These are phyloP conservation scores for Trichocladium uniseriatum DNA, from an alignment of 495 filamentous ascomycete species.

Conservation along the genomic window DNA sequence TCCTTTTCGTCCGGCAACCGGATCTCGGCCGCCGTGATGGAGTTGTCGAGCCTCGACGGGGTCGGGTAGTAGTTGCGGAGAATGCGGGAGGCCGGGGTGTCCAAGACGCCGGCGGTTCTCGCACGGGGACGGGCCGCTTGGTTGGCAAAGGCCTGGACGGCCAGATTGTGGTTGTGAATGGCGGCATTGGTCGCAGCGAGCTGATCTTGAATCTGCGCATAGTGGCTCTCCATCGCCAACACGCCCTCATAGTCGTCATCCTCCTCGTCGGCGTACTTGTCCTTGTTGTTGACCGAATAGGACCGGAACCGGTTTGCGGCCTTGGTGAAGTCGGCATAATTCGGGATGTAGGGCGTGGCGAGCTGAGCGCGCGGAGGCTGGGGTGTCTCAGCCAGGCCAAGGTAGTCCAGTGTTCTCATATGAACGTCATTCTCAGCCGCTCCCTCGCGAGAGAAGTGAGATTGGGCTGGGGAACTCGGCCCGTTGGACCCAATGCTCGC, in stretches of 20 bases:
- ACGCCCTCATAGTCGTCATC: conserved; percentile 74
- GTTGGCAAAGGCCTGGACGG: conserved; percentile 81
- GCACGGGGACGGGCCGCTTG: conserved; percentile 83
- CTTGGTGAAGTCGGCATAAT: conserved; percentile 63
- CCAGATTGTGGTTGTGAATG: conserved; percentile 86
- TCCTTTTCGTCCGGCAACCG: conserved; percentile 61
- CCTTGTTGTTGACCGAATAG: conserved; percentile 97
- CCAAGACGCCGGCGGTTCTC: conserved; percentile 74
- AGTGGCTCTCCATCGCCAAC: conserved; percentile 57
- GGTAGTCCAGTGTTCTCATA: conserved; percentile 89
- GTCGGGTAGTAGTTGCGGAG: conserved; percentile 70
- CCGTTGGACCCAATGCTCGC: conserved; percentile 63
- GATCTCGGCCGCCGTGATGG: conserved; percentile 72
- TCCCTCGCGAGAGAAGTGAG: conserved; percentile 84
- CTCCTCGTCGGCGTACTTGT: conserved; percentile 93
- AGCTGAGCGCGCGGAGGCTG: conserved; percentile 67
- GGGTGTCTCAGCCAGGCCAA: conserved; percentile 90
- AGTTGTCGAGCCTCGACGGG: conserved; percentile 76
- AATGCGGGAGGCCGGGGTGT: conserved; percentile 65
- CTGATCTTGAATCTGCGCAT: conserved; percentile 49
- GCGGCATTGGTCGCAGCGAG: conserved; percentile 77
- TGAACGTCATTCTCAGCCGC: conserved; percentile 70
- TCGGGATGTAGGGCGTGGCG: conserved; percentile 68
- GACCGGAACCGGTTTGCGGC: conserved; percentile 84
- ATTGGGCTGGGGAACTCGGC: conserved; percentile 79